Percentiles rank a stretch among this genome's conserved stretches.
Conservation (phyloP, 108 stramenopile genomes). For the Schizochytrium sp. region DNA sequence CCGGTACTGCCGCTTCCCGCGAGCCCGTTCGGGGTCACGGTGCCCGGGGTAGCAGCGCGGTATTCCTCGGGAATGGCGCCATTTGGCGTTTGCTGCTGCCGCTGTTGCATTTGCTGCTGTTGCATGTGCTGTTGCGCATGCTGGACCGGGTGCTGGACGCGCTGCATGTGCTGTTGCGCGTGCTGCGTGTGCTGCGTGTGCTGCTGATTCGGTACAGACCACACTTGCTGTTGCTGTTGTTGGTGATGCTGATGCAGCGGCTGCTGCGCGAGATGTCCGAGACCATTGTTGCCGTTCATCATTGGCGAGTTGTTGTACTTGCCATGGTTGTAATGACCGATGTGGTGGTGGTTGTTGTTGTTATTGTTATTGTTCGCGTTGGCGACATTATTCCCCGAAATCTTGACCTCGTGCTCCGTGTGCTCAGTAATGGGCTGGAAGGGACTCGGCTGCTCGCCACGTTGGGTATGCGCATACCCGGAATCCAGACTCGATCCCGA, state of each 20-base stretch:
- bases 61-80: not conserved
- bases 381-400: not conserved
- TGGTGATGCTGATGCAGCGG: not conserved
- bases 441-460: not conserved
- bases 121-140: not conserved
- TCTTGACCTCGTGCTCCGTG: not conserved
- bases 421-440: slow-evolving; percentile 6
- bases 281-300: too few relatives aligned
- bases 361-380: not conserved
- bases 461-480: not conserved
- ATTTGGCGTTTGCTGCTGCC: not conserved
- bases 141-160: not conserved
- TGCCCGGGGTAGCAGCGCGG: not conserved
- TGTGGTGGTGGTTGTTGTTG: not conserved
- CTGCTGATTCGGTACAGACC: not conserved
- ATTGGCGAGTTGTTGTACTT: too few relatives aligned
- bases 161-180: not conserved
- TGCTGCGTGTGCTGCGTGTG: not conserved
- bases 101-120: not conserved
- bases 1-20: not conserved
- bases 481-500: not conserved
- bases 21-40: not conserved
- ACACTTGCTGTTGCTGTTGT: not conserved
- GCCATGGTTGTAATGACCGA: not conserved
- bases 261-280: not conserved